A percentile compares a stretch with the other conserved stretches of the same genome.
These are phyloP conservation scores for Brettanomyces naardenensis DNA, from an alignment of 805 yeast genomes.

Conservation along the genomic window DNA sequence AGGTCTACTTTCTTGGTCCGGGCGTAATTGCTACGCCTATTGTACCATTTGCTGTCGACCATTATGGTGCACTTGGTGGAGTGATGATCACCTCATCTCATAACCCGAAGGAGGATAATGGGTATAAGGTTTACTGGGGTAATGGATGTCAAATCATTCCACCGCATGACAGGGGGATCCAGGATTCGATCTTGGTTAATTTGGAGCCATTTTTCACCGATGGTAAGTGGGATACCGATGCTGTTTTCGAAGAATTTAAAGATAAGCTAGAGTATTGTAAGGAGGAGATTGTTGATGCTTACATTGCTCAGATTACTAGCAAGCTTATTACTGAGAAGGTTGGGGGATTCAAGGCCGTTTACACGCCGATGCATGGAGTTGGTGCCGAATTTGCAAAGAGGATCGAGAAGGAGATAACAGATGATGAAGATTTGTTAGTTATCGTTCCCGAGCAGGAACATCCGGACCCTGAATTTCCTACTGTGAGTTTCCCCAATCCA, in stretches of 20 bases:
- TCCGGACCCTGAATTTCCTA: slow-evolving; percentile 83
- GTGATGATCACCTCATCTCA: slow-evolving; percentile 92
- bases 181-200: slow-evolving; percentile 51
- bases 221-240: slow-evolving; percentile 25
- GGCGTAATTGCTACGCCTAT: slow-evolving; percentile 73
- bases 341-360: slow-evolving; percentile 47
- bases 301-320: slow-evolving; percentile 27
- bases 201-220: slow-evolving; percentile 51
- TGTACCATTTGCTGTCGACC: slow-evolving; percentile 81
- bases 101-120: slow-evolving; percentile 80
- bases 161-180: slow-evolving; percentile 77
- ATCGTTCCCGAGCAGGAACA: slow-evolving; percentile 55
- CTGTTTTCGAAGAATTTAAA: slow-evolving; percentile 15
- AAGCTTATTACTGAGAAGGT: slow-evolving; percentile 26
- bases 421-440: slow-evolving; percentile 22
- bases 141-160: slow-evolving; percentile 96
- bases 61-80: slow-evolving; percentile 61
- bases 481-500: slow-evolving; percentile 90
- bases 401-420: slow-evolving; percentile 31
- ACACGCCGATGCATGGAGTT: slow-evolving; percentile 96
- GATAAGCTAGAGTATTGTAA: slow-evolving; percentile 31
- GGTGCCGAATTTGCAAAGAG: slow-evolving; percentile 56
- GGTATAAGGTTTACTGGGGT: slow-evolving; percentile 87
- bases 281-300: slow-evolving; percentile 33
- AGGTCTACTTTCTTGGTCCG: slow-evolving; percentile 54